These are phyloP conservation scores for Trichoderma atrobrunneum DNA, from an alignment of 2,329 filamentous ascomycete species.

Conservation along the genomic window DNA sequence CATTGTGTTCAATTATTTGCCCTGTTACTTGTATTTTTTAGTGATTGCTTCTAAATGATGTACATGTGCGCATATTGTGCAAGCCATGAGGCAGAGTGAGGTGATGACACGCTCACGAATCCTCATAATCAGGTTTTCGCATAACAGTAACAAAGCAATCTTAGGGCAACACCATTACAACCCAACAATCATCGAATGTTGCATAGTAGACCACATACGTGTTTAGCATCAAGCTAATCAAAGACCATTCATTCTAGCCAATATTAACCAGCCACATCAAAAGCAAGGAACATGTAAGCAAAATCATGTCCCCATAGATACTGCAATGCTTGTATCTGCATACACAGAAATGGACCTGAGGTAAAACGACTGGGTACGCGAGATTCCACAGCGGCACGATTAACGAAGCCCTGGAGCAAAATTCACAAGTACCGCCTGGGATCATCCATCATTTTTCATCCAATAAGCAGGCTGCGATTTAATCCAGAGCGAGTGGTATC, in stretches of 20 bases:
- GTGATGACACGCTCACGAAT: background rate
- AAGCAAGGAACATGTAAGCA: background rate
- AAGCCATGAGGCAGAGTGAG: rapidly evolving
- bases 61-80: background rate
- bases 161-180: background rate
- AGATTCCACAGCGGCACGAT: background rate
- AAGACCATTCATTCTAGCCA: too few relatives aligned
- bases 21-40: too few relatives aligned
- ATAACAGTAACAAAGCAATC: background rate
- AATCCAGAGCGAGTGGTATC: background rate
- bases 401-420: background rate
- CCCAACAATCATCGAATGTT: background rate
- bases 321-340: background rate
- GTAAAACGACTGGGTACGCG: background rate
- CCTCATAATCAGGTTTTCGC: background rate
- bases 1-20: background rate
- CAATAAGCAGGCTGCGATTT: background rate
- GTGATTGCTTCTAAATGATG: background rate
- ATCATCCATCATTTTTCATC: background rate
- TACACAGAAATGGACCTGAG: background rate
- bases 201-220: background rate
- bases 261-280: background rate
- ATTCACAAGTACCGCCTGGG: background rate
- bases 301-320: background rate
- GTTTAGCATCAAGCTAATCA: too few relatives aligned